Base-by-base conservation (phyloP, 1,284 basidiomycete species). In the Leccinum solheimii region DNA sequence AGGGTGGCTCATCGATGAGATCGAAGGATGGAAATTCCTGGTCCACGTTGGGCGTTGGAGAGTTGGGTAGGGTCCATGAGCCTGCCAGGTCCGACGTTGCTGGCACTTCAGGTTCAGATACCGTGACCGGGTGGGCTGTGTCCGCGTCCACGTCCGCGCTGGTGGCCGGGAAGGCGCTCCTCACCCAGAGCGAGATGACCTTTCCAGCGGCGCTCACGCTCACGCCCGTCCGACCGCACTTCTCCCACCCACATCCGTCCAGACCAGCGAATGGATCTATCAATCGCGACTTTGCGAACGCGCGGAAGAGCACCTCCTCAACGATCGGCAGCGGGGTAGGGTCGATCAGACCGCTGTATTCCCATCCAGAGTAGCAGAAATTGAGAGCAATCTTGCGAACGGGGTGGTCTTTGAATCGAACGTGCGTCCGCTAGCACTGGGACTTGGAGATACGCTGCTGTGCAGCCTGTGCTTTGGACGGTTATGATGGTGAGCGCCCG, bases 151-250 rank as follows among this genome's bases (percentile, higher is more conserved):
- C 38, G 6, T 16, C 27, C 6, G 60, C n/a, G 23, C 5, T n/a
- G 55, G 50, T 21, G 56, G n/a, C 19, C 19, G 63, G 57, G 57
- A 85, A 70, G 5, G 83, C 80, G 73, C 91, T 94, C 65, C 94
- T 79, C 16, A 97, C 26, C 26, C 26, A 26, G 26, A 26, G 80
- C 57, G 92, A 94, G 48, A 98, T 83, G 38, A 99, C 96, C 75
- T 99, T 96, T 1, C 95, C 95, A 6, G 92, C 93, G 48, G 92
- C 94, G 72, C 93, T 96, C 55, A 99, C 97, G 0, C 97, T 97
- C 40, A 90, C 83, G 80, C 99, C 97, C 26, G 97, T 99, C 67
- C 97, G 78, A 11, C 97, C 97, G 76, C 97, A 98, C 62, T 88
- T 82, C 69, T 91, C 89, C 86, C 94, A 99, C 26, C 86, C 93